These are phyloP conservation scores for Nevesoporus exiguus DNA, from an alignment of 768 basidiomycete genomes.

Conservation along the genomic window DNA sequence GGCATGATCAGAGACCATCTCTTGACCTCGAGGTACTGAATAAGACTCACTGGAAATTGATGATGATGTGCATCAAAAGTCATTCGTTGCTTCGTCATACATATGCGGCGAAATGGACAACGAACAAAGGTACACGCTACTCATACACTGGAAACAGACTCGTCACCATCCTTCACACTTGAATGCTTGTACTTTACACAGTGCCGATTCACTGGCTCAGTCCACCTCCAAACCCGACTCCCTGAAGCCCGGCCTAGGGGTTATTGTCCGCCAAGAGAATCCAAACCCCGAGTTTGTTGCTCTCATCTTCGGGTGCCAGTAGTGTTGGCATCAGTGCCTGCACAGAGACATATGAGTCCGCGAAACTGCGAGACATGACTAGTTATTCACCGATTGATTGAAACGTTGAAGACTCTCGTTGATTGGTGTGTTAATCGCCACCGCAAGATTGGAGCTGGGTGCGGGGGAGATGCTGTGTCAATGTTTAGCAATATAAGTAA, in stretches of 20 bases:
- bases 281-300: constrained; percentile 3
- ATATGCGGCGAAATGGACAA: too few species aligned
- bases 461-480: constrained; percentile 8
- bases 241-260: too few species aligned
- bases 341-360: not conserved
- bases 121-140: too few species aligned
- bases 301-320: not conserved
- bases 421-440: not conserved
- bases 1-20: too few species aligned
- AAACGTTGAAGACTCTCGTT: not conserved
- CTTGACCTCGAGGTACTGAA: too few species aligned
- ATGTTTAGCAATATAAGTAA: not conserved
- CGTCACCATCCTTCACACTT: too few species aligned
- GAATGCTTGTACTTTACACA: not conserved
- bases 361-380: not conserved
- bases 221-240: too few species aligned
- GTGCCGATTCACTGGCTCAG: not conserved
- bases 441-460: not conserved
- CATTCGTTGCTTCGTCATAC: too few species aligned
- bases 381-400: not conserved
- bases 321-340: not conserved
- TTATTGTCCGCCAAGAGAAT: not conserved
- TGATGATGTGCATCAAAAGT: too few species aligned
- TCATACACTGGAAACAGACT: too few species aligned
- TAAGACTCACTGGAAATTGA: too few species aligned